Conservation (phyloP, 306 rosid genomes). For the Acacia acuminata region DNA sequence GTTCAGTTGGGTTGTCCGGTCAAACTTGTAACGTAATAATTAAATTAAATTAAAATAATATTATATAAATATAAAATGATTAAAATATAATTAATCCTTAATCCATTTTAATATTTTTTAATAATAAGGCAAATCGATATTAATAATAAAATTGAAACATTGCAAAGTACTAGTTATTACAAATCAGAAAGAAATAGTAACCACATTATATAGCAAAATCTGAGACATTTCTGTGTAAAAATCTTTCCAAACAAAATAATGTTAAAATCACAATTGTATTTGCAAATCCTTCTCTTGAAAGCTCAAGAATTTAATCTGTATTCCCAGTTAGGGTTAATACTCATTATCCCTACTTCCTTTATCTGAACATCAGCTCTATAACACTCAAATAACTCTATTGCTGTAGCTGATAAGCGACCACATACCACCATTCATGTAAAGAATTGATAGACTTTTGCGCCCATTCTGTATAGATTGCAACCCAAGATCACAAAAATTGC, state of each 20-base stretch:
- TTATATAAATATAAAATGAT: too few relatives aligned
- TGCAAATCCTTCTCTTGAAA: not conserved
- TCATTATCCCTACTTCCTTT: slow-evolving; percentile 47
- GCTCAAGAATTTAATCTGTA: slow-evolving; percentile 18
- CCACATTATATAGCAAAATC: not conserved
- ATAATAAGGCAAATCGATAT: too few relatives aligned
- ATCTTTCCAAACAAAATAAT: not conserved
- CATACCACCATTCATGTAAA: slow-evolving; percentile 38
- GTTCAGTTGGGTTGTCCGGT: too few relatives aligned
- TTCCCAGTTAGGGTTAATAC: slow-evolving; percentile 45
- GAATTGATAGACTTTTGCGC: slow-evolving; percentile 52
- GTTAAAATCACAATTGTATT: slow-evolving; percentile 10
- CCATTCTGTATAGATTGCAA: slow-evolving; percentile 57
- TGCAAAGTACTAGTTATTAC: too few relatives aligned
- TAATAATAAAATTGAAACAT: too few relatives aligned
- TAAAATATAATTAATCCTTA: too few relatives aligned
- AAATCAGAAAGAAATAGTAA: too few relatives aligned
- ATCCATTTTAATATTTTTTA: too few relatives aligned
- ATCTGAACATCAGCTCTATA: slow-evolving; percentile 50
- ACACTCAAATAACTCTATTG: slow-evolving; percentile 52
- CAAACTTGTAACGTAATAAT: too few relatives aligned
- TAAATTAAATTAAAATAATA: too few relatives aligned
- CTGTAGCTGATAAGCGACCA: slow-evolving; percentile 33
- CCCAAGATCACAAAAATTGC: slow-evolving; percentile 48
- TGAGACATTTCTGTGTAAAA: slow-evolving; percentile 10